Percentiles rank a stretch among this genome's conserved stretches.
These are phyloP conservation scores for Boletus holoroseus DNA, from an alignment of 1,284 basidiomycete species.

Conservation along the genomic window DNA sequence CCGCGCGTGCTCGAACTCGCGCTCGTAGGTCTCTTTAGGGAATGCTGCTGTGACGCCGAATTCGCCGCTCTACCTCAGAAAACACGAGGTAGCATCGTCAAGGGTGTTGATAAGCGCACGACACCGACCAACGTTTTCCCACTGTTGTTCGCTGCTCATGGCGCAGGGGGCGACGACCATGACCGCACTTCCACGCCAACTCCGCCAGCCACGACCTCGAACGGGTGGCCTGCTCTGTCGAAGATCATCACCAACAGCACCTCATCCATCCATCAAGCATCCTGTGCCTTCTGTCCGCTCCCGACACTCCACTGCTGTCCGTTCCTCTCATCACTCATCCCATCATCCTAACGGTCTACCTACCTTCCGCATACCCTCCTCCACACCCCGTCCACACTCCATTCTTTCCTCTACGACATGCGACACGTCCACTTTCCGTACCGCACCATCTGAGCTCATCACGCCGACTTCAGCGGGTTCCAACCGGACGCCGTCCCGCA, in stretches of 20 bases:
- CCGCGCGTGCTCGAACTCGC: constrained; percentile 82
- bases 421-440: constrained; percentile 51
- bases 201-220: constrained; percentile 7
- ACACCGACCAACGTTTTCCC: constrained; percentile 60
- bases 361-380: constrained; percentile 34
- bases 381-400: constrained; percentile 41
- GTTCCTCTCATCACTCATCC: constrained; percentile 23
- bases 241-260: constrained; percentile 28
- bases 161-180: constrained; percentile 14
- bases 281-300: constrained; percentile 17
- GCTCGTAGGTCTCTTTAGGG: constrained; percentile 75
- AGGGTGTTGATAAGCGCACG: constrained; percentile 64
- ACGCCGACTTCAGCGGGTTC: constrained; percentile 33
- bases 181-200: constrained; percentile 21
- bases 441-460: constrained; percentile 43
- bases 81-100: constrained; percentile 62
- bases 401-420: constrained; percentile 47
- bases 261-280: constrained; percentile 21
- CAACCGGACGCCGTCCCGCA: constrained; percentile 35
- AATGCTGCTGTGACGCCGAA: constrained; percentile 79
- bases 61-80: constrained; percentile 67
- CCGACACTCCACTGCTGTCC: constrained; percentile 16
- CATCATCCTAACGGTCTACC: constrained; percentile 28
- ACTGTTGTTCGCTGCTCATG: constrained; percentile 56
- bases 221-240: constrained; percentile 27